Evolutionary conservation across 225 moss, liverwort and hornwort species (phyloP), one percentile per base, ranked within the genome.

Genomic region (Pseudisothecium myosuroides): DNA sequence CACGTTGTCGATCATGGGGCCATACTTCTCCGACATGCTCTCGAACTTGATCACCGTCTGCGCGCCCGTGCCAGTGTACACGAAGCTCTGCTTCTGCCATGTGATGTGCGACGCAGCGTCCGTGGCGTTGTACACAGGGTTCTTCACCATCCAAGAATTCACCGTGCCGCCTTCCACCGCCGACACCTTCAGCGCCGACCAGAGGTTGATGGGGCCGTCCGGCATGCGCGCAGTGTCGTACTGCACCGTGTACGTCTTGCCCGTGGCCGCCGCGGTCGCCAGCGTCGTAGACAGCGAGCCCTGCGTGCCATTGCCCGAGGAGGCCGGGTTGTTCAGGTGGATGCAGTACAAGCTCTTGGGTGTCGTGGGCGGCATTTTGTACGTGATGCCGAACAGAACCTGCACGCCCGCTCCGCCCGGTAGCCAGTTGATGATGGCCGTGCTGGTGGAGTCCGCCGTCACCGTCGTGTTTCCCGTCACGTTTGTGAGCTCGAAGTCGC

Each of bases 1-100:
- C 19, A 93, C 86, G 63, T 93, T 93, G 86, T 93, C 93, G 88
- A 93, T 87, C 14, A 93, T 79, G 71, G 90, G 88, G 21, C 93
- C 91, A 41, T 91, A 93, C 81, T 90, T 93, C 90, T 93, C 93
- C 80, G 90, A 88, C 93, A 93, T 91, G 90, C 90, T 93, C 88
- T 93, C 90, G 80, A 93, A 88, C 69, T 88, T 93, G 73, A 93
- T 89, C 45, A 61, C n/a, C 43, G 86, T 90, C 79, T 39, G 23
- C 65, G 83, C 32, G 12, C 93, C 83, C 10, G 90, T 86, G 83
- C 86, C 86, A 1, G 62, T 66, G 75, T 91, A 91, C 65, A 90
- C 78, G 43, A 91, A 72, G 86, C 91, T 93, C 76, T 90, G 83
- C 83, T 23, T 71, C 50, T 54, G 37, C 91, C 91, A 93, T 6